These are phyloP conservation scores for Leccinum pellstonianum DNA, from an alignment of 768 basidiomycete genomes.

Conservation along the genomic window DNA sequence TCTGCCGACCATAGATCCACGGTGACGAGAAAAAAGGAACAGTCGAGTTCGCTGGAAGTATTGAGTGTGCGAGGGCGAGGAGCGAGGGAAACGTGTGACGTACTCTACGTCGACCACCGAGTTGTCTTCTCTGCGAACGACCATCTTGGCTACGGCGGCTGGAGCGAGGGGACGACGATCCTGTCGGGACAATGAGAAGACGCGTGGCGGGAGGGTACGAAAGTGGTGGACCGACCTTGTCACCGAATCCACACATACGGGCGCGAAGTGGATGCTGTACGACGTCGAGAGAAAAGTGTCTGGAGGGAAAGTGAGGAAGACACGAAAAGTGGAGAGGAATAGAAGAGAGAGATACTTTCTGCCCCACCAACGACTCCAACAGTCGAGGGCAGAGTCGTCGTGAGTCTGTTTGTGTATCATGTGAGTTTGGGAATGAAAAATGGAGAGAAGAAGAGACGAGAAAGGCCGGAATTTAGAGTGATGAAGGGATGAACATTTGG, in stretches of 20 bases:
- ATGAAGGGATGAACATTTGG: constrained; percentile 11
- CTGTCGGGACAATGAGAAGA: constrained; percentile 38
- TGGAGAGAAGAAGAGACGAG: not conserved
- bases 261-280: constrained; percentile 88
- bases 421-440: not conserved
- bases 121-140: constrained; percentile 67
- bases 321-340: not conserved
- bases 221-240: constrained; percentile 61
- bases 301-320: constrained; percentile 28
- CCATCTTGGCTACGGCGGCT: constrained; percentile 84
- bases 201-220: constrained; percentile 10
- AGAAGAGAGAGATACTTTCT: constrained; percentile 47
- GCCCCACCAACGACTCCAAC: constrained; percentile 72
- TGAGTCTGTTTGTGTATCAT: constrained; percentile 64
- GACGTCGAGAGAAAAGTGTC: constrained; percentile 81
- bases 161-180: constrained; percentile 92
- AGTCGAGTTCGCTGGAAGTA: constrained; percentile 69
- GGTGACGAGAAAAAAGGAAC: constrained; percentile 84
- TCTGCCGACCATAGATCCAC: constrained; percentile 93
- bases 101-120: constrained; percentile 74
- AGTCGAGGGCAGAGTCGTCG: constrained; percentile 47
- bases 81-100: constrained; percentile 29
- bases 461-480: not conserved
- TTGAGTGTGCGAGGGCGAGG: constrained; percentile 6
- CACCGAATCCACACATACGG: constrained; percentile 95